phyloP scores from a whole-genome alignment of 345 rosid species.

The Firmiana major region DNA sequence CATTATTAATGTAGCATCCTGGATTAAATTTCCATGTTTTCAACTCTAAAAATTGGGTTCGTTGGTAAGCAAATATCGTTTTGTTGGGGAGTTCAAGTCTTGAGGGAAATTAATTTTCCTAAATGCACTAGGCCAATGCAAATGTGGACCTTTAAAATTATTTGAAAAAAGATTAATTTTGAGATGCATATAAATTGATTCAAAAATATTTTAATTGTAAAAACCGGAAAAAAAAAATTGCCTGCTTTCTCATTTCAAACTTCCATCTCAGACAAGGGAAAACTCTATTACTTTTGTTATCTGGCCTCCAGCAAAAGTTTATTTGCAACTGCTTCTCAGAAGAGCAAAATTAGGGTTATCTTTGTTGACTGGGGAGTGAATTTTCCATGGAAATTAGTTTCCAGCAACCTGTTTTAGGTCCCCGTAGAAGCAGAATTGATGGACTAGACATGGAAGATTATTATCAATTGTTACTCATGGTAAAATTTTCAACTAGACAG shows the following conservation, averaged over 20 bases:
- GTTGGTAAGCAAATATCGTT: too few relatives aligned
- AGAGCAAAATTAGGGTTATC: conserved; percentile 32
- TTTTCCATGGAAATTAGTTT: conserved; percentile 46
- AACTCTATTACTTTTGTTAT: neutral
- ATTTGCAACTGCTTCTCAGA: neutral
- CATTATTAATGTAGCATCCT: neutral
- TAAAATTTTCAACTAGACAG: conserved; percentile 54
- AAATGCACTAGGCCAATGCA: too few relatives aligned
- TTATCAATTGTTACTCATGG: conserved; percentile 59
- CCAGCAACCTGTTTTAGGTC: conserved; percentile 55
- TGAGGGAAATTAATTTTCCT: too few relatives aligned
- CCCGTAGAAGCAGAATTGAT: conserved; percentile 64
- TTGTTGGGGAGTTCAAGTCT: too few relatives aligned
- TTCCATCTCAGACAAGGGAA: neutral
- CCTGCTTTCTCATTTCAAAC: neutral
- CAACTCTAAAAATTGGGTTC: too few relatives aligned
- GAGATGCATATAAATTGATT: too few relatives aligned
- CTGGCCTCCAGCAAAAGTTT: too few relatives aligned
- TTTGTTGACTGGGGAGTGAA: conserved; percentile 44
- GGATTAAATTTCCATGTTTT: neutral
- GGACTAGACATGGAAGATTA: conserved; percentile 92
- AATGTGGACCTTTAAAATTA: too few relatives aligned
- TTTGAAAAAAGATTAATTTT: too few relatives aligned
- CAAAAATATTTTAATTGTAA: too few relatives aligned
- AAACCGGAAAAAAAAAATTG: too few relatives aligned